phyloP scores from a whole-genome alignment of 768 basidiomycete genomes.

The Boletus subparvulus region DNA sequence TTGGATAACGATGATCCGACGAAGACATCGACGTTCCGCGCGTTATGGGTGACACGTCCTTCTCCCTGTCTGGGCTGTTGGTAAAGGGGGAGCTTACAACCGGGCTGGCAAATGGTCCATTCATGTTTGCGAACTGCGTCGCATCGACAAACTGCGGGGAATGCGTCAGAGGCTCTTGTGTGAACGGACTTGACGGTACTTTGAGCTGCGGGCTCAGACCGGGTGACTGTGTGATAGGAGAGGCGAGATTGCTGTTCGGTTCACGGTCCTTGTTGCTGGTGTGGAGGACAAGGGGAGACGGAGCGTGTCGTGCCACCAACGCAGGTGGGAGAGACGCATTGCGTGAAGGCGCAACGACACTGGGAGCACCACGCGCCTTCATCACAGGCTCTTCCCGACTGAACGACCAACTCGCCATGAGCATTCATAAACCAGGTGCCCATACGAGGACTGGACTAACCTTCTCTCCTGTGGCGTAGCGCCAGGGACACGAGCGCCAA shows the following conservation, averaged over 20 bases:
- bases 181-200: constrained; percentile 40
- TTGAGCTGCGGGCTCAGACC: constrained; percentile 29
- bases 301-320: constrained; percentile 19
- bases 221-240: constrained; percentile 37
- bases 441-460: constrained; percentile 8
- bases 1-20: constrained; percentile 6
- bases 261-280: constrained; percentile 3
- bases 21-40: constrained; percentile 15
- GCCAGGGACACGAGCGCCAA: constrained; percentile 40
- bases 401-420: background rate
- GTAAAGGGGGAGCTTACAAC: constrained; percentile 10
- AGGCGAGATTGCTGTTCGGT: background rate
- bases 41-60: constrained; percentile 17
- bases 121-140: background rate
- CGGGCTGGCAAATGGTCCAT: constrained; percentile 10
- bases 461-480: constrained; percentile 8
- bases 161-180: constrained; percentile 20
- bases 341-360: background rate
- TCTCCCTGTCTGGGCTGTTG: constrained; percentile 19
- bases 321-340: constrained; percentile 19
- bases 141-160: constrained; percentile 5
- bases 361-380: background rate
- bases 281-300: constrained; percentile 20
- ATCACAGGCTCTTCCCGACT: constrained; percentile 27
- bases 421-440: background rate